Percentiles rank a stretch among this genome's conserved stretches.
Evolutionary conservation across 1,284 basidiomycete genomes (phyloP).

Genomic region (Pterulicium gracile): DNA sequence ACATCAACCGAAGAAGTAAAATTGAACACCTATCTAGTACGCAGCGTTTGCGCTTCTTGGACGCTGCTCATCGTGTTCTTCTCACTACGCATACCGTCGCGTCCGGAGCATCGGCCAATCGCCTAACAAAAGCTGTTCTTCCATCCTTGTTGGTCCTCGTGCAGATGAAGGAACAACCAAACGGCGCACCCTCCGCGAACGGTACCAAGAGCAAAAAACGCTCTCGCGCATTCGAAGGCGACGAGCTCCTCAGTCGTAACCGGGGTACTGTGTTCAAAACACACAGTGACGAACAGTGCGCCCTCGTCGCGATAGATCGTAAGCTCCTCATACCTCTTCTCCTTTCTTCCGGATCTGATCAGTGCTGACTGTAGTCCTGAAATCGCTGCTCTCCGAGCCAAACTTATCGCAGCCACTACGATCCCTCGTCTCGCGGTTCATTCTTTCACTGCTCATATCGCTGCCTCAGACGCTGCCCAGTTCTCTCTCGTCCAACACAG

Average conservation of each 20-base stretch:
- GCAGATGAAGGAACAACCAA: constrained; percentile 24
- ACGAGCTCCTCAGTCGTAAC: constrained; percentile 58
- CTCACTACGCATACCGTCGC: neutral
- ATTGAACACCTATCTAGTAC: too few species aligned
- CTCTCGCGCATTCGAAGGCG: constrained; percentile 65
- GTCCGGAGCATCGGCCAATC: constrained; percentile 4
- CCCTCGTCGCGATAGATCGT: constrained; percentile 60
- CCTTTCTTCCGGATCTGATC: neutral
- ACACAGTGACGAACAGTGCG: constrained; percentile 36
- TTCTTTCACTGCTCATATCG: neutral
- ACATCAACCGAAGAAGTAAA: too few species aligned
- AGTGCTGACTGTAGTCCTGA: neutral
- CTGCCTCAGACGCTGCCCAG: neutral
- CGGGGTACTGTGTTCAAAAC: constrained; percentile 38
- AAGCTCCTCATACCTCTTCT: too few species aligned
- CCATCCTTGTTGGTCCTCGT: constrained; percentile 40
- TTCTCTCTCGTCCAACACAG: neutral
- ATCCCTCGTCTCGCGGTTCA: constrained; percentile 1
- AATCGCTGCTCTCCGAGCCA: neutral
- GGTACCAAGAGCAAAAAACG: constrained; percentile 67
- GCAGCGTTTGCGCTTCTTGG: neutral
- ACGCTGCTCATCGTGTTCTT: neutral
- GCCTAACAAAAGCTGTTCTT: constrained; percentile 26
- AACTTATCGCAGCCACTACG: neutral
- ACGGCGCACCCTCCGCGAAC: constrained; percentile 17